These are phyloP conservation scores for Penicillium sp. DNA, from an alignment of 2,329 filamentous ascomycete species.

Conservation along the genomic window DNA sequence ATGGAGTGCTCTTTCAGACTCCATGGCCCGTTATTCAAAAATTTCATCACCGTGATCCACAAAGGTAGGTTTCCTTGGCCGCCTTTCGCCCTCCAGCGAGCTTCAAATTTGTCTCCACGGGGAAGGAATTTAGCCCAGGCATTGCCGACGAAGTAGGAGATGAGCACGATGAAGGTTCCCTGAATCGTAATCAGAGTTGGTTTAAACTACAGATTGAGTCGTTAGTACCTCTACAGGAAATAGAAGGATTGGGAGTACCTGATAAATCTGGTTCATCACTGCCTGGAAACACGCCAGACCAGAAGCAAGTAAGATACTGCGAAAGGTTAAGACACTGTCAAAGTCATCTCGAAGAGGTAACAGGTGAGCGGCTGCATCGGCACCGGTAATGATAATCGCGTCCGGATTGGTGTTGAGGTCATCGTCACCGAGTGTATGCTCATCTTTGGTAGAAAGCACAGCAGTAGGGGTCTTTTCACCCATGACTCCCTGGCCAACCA, in stretches of 20 bases:
- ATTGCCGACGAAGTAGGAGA: constrained; percentile 55
- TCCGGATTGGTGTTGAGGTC: constrained; percentile 18
- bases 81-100: constrained; percentile 45
- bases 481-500: background rate
- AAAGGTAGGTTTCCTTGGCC: constrained; percentile 42
- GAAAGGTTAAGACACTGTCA: constrained; percentile 53
- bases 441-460: background rate
- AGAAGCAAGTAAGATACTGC: constrained; percentile 51
- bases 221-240: constrained; percentile 2
- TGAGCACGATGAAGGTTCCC: constrained; percentile 57
- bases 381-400: constrained; percentile 51
- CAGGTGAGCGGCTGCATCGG: constrained; percentile 50
- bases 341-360: constrained; percentile 53
- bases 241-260: constrained; percentile 32
- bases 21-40: constrained; percentile 54
- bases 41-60: constrained; percentile 41
- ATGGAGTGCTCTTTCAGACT: constrained; percentile 57
- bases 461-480: background rate
- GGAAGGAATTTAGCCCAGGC: constrained; percentile 49
- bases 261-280: constrained; percentile 56
- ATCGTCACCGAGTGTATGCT: background rate
- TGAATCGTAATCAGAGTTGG: constrained; percentile 48
- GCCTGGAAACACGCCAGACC: constrained; percentile 53
- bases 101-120: constrained; percentile 51
- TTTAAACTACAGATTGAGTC: constrained; percentile 45